Percentiles rank a stretch among this genome's conserved stretches.
phyloP scores from a whole-genome alignment of 1,284 basidiomycete species.

The Taiwanofungus camphoratus region DNA sequence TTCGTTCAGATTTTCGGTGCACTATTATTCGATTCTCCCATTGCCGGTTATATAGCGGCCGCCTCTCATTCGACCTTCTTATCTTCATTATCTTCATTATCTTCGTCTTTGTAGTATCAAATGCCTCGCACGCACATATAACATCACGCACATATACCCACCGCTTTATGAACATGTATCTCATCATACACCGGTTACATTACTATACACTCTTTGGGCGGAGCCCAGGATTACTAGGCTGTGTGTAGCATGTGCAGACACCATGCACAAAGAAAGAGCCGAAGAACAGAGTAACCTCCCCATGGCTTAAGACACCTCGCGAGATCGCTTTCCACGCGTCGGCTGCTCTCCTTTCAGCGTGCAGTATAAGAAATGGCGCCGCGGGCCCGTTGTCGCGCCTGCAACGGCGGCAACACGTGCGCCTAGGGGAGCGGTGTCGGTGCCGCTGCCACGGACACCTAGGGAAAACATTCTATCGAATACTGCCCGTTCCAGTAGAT shows the following conservation, averaged over 20 bases:
- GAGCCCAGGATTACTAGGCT: too few relatives aligned
- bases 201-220: conserved; percentile 13
- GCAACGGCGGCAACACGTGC: conserved; percentile 58
- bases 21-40: not conserved
- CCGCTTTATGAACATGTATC: conserved; percentile 22
- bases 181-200: conserved; percentile 14
- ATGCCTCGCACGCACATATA: conserved; percentile 10
- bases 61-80: not conserved
- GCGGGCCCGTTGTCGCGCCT: conserved; percentile 58
- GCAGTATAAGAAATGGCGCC: conserved; percentile 78
- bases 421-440: conserved; percentile 55
- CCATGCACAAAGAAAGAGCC: not conserved
- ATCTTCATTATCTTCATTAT: too few relatives aligned
- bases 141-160: conserved; percentile 20
- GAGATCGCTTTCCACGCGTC: conserved; percentile 24
- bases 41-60: not conserved
- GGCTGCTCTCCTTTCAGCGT: conserved; percentile 43
- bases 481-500: conserved; percentile 39
- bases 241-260: not conserved
- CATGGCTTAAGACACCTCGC: conserved; percentile 19
- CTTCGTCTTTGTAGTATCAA: not conserved
- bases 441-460: conserved; percentile 66
- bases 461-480: conserved; percentile 91
- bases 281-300: not conserved
- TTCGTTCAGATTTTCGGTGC: not conserved